phyloP scores from a whole-genome alignment of 2,329 filamentous ascomycete species.

The Lecanoromycetidae sp. region DNA sequence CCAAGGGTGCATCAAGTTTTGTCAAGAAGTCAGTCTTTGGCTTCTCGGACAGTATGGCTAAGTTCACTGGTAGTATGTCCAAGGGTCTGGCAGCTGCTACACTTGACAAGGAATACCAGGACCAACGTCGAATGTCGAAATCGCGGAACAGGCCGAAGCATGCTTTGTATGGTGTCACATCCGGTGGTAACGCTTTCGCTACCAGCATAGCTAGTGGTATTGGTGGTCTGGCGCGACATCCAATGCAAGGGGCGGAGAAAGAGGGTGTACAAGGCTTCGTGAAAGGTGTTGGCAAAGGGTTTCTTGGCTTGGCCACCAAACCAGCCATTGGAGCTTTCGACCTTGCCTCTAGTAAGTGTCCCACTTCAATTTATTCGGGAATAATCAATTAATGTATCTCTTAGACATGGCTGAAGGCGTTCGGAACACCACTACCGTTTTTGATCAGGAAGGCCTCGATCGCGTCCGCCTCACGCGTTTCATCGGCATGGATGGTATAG shows the following conservation, averaged over 20 bases:
- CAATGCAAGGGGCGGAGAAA: conserved; percentile 88
- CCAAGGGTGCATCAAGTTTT: conserved; percentile 91
- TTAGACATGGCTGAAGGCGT: conserved; percentile 82
- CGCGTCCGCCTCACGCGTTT: conserved; percentile 88
- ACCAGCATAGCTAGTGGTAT: conserved; percentile 88
- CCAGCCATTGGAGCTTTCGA: conserved; percentile 94
- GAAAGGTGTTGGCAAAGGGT: conserved; percentile 92
- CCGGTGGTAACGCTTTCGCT: conserved; percentile 88
- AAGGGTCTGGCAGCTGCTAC: conserved; percentile 93
- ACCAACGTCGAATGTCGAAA: conserved; percentile 83
- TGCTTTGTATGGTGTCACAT: conserved; percentile 88
- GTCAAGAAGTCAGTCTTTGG: conserved; percentile 98
- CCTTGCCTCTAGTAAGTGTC: conserved; percentile 61
- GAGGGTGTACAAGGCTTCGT: conserved; percentile 91
- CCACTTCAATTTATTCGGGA: not conserved
- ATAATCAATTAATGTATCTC: not conserved
- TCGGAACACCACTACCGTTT: conserved; percentile 96
- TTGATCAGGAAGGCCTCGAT: conserved; percentile 87
- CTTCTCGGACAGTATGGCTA: conserved; percentile 92
- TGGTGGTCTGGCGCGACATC: conserved; percentile 83
- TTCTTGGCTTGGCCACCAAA: conserved; percentile 90
- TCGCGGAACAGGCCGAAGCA: conserved; percentile 93
- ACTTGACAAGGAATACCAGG: conserved; percentile 96
- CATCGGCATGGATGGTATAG: conserved; percentile 82
- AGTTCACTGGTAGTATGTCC: conserved; percentile 92